Base-by-base conservation (phyloP, 495 filamentous ascomycete species). In the Polyplosphaeria fusca region DNA sequence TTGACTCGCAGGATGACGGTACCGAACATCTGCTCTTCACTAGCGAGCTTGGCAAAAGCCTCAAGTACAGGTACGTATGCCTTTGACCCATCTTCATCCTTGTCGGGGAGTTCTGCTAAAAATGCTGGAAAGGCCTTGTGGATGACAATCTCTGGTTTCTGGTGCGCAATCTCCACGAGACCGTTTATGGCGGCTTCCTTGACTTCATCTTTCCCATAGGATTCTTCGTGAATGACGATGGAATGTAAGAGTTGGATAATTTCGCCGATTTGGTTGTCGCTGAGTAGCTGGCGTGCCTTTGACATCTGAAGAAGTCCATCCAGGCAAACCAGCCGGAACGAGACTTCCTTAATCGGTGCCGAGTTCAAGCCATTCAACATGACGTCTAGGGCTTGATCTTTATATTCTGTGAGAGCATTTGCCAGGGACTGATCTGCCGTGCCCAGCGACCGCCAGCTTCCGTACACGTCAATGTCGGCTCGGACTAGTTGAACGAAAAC, bases 61-160 rank as follows among this genome's bases (percentile, higher is more conserved):
- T 88, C 86, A 14, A 89, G 69, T 0, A 82, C 83, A 3, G 77
- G 66, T n/a, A 79, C 44, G 61, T 86, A 87, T 2, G 64, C 58
- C 23, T 45, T 68, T 16, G 59, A 53, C 18, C 64, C 60, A 25
- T 70, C 72, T 0, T 65, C 69, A 46, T 79, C 79, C 20, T 71
- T 69, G 42, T 87, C 84, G 3, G 86, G 86, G 1, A 89, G 71
- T 24, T 79, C 78, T 1, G 85, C 85, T 72, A 88, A 81, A 63
- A 89, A 88, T 9, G 82, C 81, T 13, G 86, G 86, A 68, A 89
- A 84, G 0, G 85, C 86, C 26, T 84, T 83, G 45, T 87, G 78
- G 69, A 86, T 80, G 18, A 89, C 82, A 22, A 86, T 67, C n/a
- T 77, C 76, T 12, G 85, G 81, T 59, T 84, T 86, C 47, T 82